These are phyloP conservation scores for Paracoccidioides lutzii DNA, from an alignment of 2,329 filamentous ascomycete species.

Conservation along the genomic window DNA sequence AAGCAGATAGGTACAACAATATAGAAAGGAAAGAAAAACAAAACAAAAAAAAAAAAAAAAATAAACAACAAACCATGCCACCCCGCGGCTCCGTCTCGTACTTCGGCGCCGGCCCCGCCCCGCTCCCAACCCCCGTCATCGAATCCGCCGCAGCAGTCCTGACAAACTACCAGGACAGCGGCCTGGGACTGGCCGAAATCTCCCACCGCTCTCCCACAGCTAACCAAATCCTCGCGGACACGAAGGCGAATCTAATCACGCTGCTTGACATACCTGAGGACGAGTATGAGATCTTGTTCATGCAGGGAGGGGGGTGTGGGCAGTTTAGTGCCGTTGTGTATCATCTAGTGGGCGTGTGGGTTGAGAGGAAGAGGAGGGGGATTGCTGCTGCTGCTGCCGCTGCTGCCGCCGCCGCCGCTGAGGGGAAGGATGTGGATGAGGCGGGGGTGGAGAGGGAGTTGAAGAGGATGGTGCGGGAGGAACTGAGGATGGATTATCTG, in stretches of 20 bases:
- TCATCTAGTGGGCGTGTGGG: constrained; percentile 75
- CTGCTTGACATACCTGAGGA: constrained; percentile 66
- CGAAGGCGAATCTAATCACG: constrained; percentile 58
- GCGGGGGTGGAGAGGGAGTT: constrained; percentile 47
- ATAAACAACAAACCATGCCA: constrained; percentile 7
- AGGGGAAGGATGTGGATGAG: constrained; percentile 42
- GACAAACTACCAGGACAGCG: constrained; percentile 66
- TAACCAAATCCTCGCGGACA: constrained; percentile 61
- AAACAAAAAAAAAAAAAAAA: not conserved
- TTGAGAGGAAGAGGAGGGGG: constrained; percentile 51
- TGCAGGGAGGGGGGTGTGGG: constrained; percentile 75
- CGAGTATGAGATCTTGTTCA: constrained; percentile 77
- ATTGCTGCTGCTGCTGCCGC: constrained; percentile 35
- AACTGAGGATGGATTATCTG: constrained; percentile 76
- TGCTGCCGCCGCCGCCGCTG: constrained; percentile 46
- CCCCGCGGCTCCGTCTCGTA: constrained; percentile 37
- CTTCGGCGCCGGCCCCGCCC: constrained; percentile 84
- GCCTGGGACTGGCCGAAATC: constrained; percentile 78
- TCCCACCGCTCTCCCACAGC: constrained; percentile 76
- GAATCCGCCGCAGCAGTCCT: constrained; percentile 64
- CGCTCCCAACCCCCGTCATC: constrained; percentile 68
- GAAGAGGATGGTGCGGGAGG: constrained; percentile 50
- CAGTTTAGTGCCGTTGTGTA: constrained; percentile 75
- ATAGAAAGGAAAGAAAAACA: not conserved
- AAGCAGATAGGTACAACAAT: not conserved